phyloP scores from a whole-genome alignment of 768 basidiomycete genomes.

The Pleurotus cornucopiae region DNA sequence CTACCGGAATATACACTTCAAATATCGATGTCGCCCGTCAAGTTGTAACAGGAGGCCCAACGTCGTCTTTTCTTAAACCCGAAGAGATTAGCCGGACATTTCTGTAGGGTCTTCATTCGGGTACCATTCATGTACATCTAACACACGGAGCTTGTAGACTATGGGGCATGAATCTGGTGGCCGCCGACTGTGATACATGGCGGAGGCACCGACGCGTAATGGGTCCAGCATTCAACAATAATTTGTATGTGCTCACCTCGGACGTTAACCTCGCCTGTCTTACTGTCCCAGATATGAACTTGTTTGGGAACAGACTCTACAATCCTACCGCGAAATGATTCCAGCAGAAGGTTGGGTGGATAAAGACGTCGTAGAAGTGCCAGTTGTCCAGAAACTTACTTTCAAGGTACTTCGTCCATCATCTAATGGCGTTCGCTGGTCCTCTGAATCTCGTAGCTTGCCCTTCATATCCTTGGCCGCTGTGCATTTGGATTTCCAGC shows the following conservation, averaged over 20 bases:
- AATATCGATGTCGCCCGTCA: constrained; percentile 46
- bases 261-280: neutral
- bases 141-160: constrained; percentile 1
- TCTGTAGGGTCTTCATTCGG: constrained; percentile 21
- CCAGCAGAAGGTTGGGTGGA: constrained; percentile 28
- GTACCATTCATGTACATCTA: no score
- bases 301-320: constrained; percentile 35
- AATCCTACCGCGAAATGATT: constrained; percentile 37
- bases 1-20: constrained; percentile 33
- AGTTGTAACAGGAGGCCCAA: constrained; percentile 33
- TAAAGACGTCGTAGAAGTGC: constrained; percentile 22
- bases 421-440: no score
- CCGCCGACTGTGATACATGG: constrained; percentile 26
- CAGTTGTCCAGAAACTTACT: constrained; percentile 27
- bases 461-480: constrained; percentile 37
- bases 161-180: constrained; percentile 29
- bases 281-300: constrained; percentile 26
- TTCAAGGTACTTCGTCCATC: constrained; percentile 24
- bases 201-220: constrained; percentile 29
- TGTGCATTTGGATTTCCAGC: constrained; percentile 45
- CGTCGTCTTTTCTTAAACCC: constrained; percentile 37
- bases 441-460: constrained; percentile 23
- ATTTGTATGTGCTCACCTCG: constrained; percentile 14
- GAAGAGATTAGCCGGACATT: constrained; percentile 23
- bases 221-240: constrained; percentile 25